Evolutionary conservation across 176 grass and related monocot genomes (phyloP), one percentile per base, ranked within the genome.

Genomic region (Poa annua): DNA sequence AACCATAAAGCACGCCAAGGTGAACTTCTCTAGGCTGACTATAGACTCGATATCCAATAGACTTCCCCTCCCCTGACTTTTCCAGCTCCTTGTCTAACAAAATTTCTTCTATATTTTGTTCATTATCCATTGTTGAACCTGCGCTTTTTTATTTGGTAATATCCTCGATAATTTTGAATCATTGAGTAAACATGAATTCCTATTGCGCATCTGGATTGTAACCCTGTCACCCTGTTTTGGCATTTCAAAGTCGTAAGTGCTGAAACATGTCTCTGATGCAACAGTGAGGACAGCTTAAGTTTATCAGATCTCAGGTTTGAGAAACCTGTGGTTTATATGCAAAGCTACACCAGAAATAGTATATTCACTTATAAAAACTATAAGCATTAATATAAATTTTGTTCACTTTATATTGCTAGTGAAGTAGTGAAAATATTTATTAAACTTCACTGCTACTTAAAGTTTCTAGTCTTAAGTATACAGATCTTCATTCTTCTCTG

Each of bases 261-360:
- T 56, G 42, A 90, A 87, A 83, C 86, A 75, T 76, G 51, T 84
- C 26, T 88, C 50, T 89, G 88, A 97, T 93, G 88, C 94, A 74
- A 97, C 20, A 97, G 75, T 33, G 70, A 93, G 79, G 70, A 48
- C 48, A 74, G 81, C 90, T 90, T 89, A 86, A 82, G 89, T 88
- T 86, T 97, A 93, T 97, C 89, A 93, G 79, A 89, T 41, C 86
- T 71, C 89, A 87, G 86, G 73, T 91, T 84, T 78, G 86, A 93
- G 94, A 83, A 75, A 81, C 64, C 83, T 96, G 88, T 88, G 85
- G 80, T 96, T 88, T 95, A 96, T 92, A 88, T 17, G 41, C 88
- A 88, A 87, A 90, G 84, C 88, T 69, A 93, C 86, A 96, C 60
- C 32, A 45, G 35, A 42, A 80, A 80, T 42, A 20, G 49, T 70